Conservation (phyloP, 2,329 filamentous ascomycete genomes). For the Calonectria henricotiae region DNA sequence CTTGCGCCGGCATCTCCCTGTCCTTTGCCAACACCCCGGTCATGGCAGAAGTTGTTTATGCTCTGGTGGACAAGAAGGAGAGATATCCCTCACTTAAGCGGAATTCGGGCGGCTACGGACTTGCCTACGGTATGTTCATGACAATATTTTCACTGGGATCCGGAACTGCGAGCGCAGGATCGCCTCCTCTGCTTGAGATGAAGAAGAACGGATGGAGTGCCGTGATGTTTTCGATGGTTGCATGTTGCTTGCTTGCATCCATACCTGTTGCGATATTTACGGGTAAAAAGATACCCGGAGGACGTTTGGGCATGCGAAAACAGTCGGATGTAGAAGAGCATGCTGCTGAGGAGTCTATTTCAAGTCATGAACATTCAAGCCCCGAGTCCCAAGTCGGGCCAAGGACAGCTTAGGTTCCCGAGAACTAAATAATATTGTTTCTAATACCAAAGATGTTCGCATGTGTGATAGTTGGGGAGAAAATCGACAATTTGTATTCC, state of each 20-base stretch:
- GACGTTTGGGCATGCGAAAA: slow-evolving; percentile 28
- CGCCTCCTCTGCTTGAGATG: slow-evolving; percentile 31
- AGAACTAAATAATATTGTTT: background rate
- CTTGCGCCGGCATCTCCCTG: slow-evolving; percentile 36
- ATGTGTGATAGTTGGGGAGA: too few species aligned
- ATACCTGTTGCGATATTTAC: slow-evolving; percentile 36
- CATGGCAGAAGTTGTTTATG: slow-evolving; percentile 41
- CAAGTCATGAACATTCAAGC: background rate
- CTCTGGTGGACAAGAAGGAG: slow-evolving; percentile 31
- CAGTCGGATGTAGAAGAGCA: background rate
- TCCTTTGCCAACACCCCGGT: slow-evolving; percentile 39
- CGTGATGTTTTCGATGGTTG: slow-evolving; percentile 36
- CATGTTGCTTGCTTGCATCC: slow-evolving; percentile 18
- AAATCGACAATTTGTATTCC: too few species aligned
- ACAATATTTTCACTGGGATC: slow-evolving; percentile 38
- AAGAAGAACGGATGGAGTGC: slow-evolving; percentile 29
- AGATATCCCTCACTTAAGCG: slow-evolving; percentile 28
- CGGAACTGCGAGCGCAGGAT: slow-evolving; percentile 34
- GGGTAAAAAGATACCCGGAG: slow-evolving; percentile 26
- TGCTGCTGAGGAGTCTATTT: background rate
- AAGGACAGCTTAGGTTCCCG: background rate
- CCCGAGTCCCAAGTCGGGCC: background rate
- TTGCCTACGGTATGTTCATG: slow-evolving; percentile 43
- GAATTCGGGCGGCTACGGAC: slow-evolving; percentile 41
- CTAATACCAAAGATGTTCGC: too few species aligned